Conservation (phyloP, 345 rosid genomes). For the Alliaria petiolata region DNA sequence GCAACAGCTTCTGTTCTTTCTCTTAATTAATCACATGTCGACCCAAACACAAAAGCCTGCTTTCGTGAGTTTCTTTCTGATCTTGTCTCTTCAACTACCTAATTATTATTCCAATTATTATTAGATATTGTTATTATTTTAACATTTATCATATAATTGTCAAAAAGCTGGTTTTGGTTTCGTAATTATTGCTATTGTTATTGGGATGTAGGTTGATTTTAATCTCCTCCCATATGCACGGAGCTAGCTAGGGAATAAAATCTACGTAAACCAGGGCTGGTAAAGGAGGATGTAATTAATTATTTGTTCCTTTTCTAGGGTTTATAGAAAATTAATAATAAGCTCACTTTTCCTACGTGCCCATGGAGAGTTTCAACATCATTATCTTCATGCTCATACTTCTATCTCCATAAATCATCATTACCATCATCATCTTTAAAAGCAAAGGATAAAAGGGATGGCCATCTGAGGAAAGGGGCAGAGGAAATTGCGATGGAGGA, state of each 20-base stretch:
- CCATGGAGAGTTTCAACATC: neutral
- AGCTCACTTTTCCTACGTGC: neutral
- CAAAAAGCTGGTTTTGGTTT: neutral
- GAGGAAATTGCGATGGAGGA: neutral
- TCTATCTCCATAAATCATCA: neutral
- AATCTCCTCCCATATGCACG: constrained; percentile 8
- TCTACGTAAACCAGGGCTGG: constrained; percentile 1
- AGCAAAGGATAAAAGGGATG: neutral
- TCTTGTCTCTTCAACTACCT: constrained; percentile 24
- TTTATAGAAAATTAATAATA: neutral
- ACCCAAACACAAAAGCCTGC: constrained; percentile 28
- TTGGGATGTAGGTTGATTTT: constrained; percentile 7
- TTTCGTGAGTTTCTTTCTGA: constrained; percentile 22
- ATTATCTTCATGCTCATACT: neutral
- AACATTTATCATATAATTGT: neutral
- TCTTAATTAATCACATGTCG: constrained; percentile 36
- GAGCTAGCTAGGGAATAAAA: constrained; percentile 18
- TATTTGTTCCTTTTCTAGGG: constrained; percentile 3
- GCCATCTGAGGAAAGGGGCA: neutral
- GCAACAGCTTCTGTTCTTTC: constrained; percentile 52
- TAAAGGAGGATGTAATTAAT: constrained; percentile 12
- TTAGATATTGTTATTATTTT: neutral
- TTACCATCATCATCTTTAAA: neutral
- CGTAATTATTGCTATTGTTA: neutral
- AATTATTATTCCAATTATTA: neutral